phyloP scores from a whole-genome alignment of 2,329 filamentous ascomycete species.

The Pezicula radicicola region DNA sequence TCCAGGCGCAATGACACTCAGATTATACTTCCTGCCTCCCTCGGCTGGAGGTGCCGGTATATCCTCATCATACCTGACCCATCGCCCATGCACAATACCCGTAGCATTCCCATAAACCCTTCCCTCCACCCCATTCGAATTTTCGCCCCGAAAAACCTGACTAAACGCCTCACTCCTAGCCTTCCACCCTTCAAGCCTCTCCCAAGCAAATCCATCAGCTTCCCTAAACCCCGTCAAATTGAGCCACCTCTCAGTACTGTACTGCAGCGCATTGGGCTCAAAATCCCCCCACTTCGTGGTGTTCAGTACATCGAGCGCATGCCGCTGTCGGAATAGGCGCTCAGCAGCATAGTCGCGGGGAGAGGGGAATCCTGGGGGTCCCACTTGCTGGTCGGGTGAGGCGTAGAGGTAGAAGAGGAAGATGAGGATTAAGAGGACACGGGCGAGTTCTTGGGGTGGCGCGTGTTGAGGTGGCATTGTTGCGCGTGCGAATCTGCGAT shows the following conservation, averaged over 20 bases:
- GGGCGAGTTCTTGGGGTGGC: conserved; percentile 23
- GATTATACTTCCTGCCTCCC: conserved; percentile 50
- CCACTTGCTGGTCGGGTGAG: conserved; percentile 21
- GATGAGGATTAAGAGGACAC: conserved; percentile 25
- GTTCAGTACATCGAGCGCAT: conserved; percentile 52
- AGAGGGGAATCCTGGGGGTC: conserved; percentile 36
- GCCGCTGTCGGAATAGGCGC: conserved; percentile 48
- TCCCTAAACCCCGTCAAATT: conserved; percentile 76
- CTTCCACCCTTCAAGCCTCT: conserved; percentile 64
- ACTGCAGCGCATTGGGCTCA: conserved; percentile 33
- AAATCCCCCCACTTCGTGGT: conserved; percentile 60
- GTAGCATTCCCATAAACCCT: conserved; percentile 31
- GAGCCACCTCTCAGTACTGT: conserved; percentile 42
- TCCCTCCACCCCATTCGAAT: conserved; percentile 12
- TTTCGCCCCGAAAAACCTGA: conserved; percentile 39
- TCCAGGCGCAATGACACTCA: conserved; percentile 60
- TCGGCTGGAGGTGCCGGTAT: conserved; percentile 3
- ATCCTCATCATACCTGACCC: conserved; percentile 24
- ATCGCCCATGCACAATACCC: conserved; percentile 27
- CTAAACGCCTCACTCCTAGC: conserved; percentile 62
- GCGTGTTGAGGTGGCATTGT: conserved; percentile 21
- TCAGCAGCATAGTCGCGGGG: conserved; percentile 39
- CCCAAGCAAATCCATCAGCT: conserved; percentile 76
- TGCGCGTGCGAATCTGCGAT: neutral
- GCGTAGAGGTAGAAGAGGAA: conserved; percentile 29